These are phyloP conservation scores for Ophiostoma tasmaniense DNA, from an alignment of 2,329 filamentous ascomycete genomes.

Conservation along the genomic window DNA sequence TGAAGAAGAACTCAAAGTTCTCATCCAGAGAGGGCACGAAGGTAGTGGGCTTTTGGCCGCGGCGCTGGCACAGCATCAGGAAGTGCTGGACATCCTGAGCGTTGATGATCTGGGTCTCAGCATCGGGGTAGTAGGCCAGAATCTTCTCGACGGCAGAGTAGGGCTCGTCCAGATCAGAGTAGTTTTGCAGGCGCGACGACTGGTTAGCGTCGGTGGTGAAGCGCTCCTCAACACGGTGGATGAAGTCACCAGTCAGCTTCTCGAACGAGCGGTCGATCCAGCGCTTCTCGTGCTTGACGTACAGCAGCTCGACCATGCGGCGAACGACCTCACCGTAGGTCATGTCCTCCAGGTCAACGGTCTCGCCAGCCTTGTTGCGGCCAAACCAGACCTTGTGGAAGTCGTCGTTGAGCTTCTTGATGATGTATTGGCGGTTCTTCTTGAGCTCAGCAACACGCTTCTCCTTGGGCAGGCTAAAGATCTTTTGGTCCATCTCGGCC, in stretches of 20 bases:
- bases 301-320: constrained; percentile 82
- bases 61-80: constrained; percentile 81
- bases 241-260: constrained; percentile 85
- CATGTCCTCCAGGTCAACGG: constrained; percentile 90
- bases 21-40: constrained; percentile 95
- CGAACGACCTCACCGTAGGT: constrained; percentile 83
- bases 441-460: constrained; percentile 82
- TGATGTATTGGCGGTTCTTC: constrained; percentile 84
- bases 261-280: constrained; percentile 86
- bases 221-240: constrained; percentile 92
- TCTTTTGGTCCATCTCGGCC: constrained; percentile 98
- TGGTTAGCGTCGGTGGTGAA: constrained; percentile 68
- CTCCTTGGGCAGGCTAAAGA: constrained; percentile 91
- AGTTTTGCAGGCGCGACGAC: constrained; percentile 79
- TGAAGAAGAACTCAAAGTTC: constrained; percentile 99
- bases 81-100: constrained; percentile 98
- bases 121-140: constrained; percentile 73
- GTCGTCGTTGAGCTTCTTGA: constrained; percentile 90
- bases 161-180: constrained; percentile 76
- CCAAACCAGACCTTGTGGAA: constrained; percentile 98
- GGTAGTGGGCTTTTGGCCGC: constrained; percentile 89
- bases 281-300: constrained; percentile 78
- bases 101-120: constrained; percentile 86
- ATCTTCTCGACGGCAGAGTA: constrained; percentile 71
- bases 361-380: constrained; percentile 67